Percentiles rank a stretch among this genome's conserved stretches.
Evolutionary conservation across 306 rosid genomes (phyloP).

Genomic region (Lotus japonicus): DNA sequence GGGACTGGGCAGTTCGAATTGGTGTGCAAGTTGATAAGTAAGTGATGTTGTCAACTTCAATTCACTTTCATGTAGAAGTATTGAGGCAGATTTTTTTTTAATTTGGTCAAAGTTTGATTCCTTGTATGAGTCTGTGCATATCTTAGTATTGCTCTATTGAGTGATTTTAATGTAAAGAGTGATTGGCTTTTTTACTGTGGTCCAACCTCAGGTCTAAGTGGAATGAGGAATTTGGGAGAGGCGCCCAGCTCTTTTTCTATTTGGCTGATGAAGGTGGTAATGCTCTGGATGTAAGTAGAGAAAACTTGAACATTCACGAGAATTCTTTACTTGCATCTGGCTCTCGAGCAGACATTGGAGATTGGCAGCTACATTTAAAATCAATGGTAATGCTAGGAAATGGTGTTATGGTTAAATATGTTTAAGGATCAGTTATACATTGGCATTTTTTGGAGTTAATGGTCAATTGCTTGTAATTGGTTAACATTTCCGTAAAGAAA

Average conservation of each 20-base stretch:
- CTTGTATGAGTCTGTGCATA: background rate
- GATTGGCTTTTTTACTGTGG: conserved; percentile 14
- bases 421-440: background rate
- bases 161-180: too few species aligned
- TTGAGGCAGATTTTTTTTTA: conserved; percentile 1
- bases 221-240: conserved; percentile 39
- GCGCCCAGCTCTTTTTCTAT: conserved; percentile 81
- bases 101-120: background rate
- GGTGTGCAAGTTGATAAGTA: conserved; percentile 52
- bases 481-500: background rate
- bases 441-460: background rate
- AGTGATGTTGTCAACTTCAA: conserved; percentile 20
- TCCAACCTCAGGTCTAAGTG: conserved; percentile 48
- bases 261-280: conserved; percentile 84
- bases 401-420: background rate
- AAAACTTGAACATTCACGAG: conserved; percentile 36
- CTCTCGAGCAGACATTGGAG: conserved; percentile 71
- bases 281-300: conserved; percentile 47
- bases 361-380: conserved; percentile 90
- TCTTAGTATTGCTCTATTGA: background rate
- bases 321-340: conserved; percentile 73
- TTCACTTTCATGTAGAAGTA: background rate
- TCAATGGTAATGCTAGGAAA: conserved; percentile 56
- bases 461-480: conserved; percentile 10
- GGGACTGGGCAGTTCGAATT: conserved; percentile 87